Evolutionary conservation across 805 yeast species (phyloP), one percentile per base, ranked within the genome.

Genomic region (Cyberlindnera mycetangii): DNA sequence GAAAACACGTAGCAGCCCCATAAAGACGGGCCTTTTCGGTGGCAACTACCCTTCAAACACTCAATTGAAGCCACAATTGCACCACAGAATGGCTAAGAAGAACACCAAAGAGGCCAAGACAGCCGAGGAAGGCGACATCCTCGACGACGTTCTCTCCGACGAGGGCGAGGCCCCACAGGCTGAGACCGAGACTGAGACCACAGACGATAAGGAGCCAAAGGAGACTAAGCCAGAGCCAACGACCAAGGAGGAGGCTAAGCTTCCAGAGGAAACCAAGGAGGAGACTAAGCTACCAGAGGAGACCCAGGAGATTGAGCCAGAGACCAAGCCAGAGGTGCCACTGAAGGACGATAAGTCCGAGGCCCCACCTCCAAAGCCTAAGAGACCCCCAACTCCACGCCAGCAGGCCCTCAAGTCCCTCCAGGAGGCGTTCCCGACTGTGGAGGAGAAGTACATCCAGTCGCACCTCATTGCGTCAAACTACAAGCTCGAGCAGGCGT

Each of bases 381-480:
- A 68, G 21, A 73, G 92, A 53, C 93, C 93, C 7, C 63, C 74
- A 22, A 75, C 85, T 5, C 85, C 88, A 18, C 68, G 71, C 32
- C 67, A 76, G 22, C 70, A 72, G 53, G 73, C 82, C 28, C 67
- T 73, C 49, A 69, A 74, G 39, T 83, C 87, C 33, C 71, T 92
- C 50, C 72, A 74, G 54, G 96, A 88, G 18, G 97, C 97, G 0
- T 92, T 92, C 63, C 98, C 99, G 1, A 68, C 71, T 15, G 65
- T 81, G 19, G 96, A 89, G 33, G 85, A 76, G 24, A 77, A 80
- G 49, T 77, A 81, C 55, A 72, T 88, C 50, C 79, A 81, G 43
- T 89, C 95, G 22, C 83, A 88, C 1, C 70, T 90, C 45, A 86
- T 93, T 60, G 98, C 98, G 3, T 80, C 95, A 16, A 78, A 75